Percentiles rank a stretch among this genome's conserved stretches.
phyloP scores from a whole-genome alignment of 2,329 filamentous ascomycete genomes.

The Thielaviopsis ethacetica region DNA sequence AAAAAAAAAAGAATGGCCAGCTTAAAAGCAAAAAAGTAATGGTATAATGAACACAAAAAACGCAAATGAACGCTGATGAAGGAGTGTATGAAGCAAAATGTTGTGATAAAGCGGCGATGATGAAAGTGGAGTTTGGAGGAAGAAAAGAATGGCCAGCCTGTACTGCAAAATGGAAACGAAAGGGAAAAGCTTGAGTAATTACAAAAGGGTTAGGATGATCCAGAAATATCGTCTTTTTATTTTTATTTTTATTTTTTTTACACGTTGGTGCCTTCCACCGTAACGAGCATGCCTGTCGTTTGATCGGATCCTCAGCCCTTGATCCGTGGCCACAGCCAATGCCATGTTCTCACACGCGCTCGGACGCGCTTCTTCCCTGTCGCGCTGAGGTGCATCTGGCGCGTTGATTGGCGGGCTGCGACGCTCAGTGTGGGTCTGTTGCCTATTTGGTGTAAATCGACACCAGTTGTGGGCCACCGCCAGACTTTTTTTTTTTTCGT shows the following conservation, averaged over 20 bases:
- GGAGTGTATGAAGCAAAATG: background rate
- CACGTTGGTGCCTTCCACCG: background rate
- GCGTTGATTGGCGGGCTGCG: background rate
- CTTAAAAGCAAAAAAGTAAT: background rate
- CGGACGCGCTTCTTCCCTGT: background rate
- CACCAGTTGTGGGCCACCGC: background rate
- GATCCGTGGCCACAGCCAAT: background rate
- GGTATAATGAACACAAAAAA: background rate
- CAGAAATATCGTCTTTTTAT: background rate
- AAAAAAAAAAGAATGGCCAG: background rate
- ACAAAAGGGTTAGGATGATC: background rate
- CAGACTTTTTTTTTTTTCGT: background rate
- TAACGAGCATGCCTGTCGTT: background rate
- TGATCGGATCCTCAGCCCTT: background rate
- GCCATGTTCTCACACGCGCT: background rate
- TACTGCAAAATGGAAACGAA: background rate
- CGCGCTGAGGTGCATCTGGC: background rate
- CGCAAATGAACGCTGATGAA: background rate
- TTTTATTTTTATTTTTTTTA: background rate
- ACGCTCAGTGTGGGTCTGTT: background rate
- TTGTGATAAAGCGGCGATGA: background rate
- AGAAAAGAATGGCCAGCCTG: background rate
- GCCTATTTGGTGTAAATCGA: background rate
- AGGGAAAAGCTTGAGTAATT: background rate
- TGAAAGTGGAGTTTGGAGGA: background rate